phyloP scores from a whole-genome alignment of 169 alveolate genomes.

The Eimeria brunetti region DNA sequence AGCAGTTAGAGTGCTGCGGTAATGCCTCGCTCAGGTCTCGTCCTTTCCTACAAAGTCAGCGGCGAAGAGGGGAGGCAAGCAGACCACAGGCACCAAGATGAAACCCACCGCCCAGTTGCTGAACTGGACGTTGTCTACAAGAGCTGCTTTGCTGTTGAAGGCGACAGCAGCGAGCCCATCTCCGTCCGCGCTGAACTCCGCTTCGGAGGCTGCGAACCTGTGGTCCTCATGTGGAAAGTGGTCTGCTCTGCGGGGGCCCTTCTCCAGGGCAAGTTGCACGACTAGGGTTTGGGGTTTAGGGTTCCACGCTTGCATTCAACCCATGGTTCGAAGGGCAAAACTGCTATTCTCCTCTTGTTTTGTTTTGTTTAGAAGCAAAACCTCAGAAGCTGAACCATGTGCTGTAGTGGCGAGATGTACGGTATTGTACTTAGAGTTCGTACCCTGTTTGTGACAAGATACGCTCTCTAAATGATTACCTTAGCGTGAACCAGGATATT shows the following conservation, averaged over 20 bases:
- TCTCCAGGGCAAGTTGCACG: slow-evolving; percentile 45
- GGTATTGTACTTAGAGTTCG: neutral
- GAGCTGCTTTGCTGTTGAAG: slow-evolving; percentile 59
- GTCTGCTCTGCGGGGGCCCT: slow-evolving; percentile 44
- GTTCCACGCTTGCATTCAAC: neutral
- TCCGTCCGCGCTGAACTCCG: slow-evolving; percentile 59
- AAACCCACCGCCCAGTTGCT: slow-evolving; percentile 77
- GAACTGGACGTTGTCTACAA: slow-evolving; percentile 69
- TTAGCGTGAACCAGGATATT: neutral
- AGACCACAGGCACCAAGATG: slow-evolving; percentile 71
- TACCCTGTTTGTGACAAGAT: neutral
- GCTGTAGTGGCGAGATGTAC: neutral
- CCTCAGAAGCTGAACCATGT: neutral
- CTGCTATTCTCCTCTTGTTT: neutral
- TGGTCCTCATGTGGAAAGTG: slow-evolving; percentile 67
- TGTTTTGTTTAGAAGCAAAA: neutral
- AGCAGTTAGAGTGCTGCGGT: neutral
- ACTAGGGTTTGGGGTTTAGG: too few relatives aligned
- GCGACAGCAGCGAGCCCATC: slow-evolving; percentile 37
- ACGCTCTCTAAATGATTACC: neutral
- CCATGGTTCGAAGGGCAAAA: neutral
- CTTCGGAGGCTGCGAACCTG: slow-evolving; percentile 54
- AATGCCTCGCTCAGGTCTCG: slow-evolving; percentile 35
- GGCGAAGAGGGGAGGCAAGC: slow-evolving; percentile 73
- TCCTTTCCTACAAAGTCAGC: slow-evolving; percentile 73